Evolutionary conservation across 2,329 filamentous ascomycete species (phyloP), one percentile per base, ranked within the genome.

Genomic region (Aspergillus sp.): DNA sequence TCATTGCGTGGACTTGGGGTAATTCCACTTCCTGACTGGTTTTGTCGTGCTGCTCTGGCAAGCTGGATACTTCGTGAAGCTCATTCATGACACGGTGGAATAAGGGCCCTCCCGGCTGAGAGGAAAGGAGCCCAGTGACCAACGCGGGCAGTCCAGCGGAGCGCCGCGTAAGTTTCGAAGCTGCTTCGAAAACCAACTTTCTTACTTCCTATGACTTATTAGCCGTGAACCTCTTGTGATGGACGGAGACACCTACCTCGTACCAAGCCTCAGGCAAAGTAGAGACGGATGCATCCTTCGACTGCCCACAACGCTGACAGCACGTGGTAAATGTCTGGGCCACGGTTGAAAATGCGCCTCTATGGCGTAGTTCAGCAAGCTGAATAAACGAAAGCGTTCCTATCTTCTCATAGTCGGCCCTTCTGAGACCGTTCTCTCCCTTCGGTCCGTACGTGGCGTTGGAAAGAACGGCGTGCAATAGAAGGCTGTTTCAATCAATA

Each of bases 261-360:
- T 93, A 93, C 84, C 85, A 94, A 5, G 54, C 48, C 7, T 71
- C 56, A 2, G 88, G 71, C 13, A 82, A 57, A 4, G 41, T 42
- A 10, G 52, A 54, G n/a, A 71, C 53, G 6, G 48, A 43, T 6
- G 58, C 51, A 13, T 71, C 59, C 7, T 59, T 55, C 17, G 74
- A 69, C 31, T 73, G 69, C 6, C 74, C 61, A 44, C 68, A 75
- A 59, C 57, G 78, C 48, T 63, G 80, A 69, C 89, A 96, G 49
- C 86, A 93, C 15, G 75, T 71, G 1, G 77, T 73, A 57, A 95
- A 96, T 0, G 88, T 94, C 33, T 86, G 78, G 1, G 89, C 83
- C 2, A 96, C 91, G 0, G 89, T 89, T 0, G 86, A 91, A 51
- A 96, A 93, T 5, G 91, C 91, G 35, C 91, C 91, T 36, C 91